These are phyloP conservation scores for Phanerodontia chrysosporium DNA, from an alignment of 768 basidiomycete species.

Conservation along the genomic window DNA sequence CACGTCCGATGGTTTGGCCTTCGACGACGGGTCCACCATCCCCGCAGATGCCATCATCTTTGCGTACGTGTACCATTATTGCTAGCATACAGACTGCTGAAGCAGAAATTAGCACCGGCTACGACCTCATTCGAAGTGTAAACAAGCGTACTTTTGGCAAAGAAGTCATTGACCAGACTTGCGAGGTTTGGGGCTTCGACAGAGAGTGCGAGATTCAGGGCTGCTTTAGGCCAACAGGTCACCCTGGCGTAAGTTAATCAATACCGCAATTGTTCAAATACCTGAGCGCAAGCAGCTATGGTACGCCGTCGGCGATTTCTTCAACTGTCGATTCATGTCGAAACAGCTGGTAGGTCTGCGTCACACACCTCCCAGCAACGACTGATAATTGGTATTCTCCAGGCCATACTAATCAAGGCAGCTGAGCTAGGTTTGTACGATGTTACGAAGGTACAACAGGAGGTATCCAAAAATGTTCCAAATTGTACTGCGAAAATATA, in stretches of 20 bases:
- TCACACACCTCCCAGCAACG: background rate
- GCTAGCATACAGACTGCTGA: background rate
- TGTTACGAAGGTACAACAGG: background rate
- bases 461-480: background rate
- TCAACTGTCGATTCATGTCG: slow-evolving; percentile 27
- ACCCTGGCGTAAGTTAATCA: slow-evolving; percentile 32
- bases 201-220: slow-evolving; percentile 36
- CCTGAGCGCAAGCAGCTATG: slow-evolving; percentile 28
- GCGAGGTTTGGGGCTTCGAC: slow-evolving; percentile 36
- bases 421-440: slow-evolving; percentile 3
- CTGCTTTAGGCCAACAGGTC: slow-evolving; percentile 35
- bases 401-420: slow-evolving; percentile 14
- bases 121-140: slow-evolving; percentile 27
- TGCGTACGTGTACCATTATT: slow-evolving; percentile 14
- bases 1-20: slow-evolving; percentile 17
- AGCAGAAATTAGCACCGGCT: slow-evolving; percentile 26
- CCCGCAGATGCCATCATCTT: slow-evolving; percentile 30
- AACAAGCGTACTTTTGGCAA: slow-evolving; percentile 32
- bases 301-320: slow-evolving; percentile 36
- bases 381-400: background rate
- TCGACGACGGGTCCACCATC: slow-evolving; percentile 23
- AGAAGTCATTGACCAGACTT: slow-evolving; percentile 29
- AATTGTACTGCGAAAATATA: background rate
- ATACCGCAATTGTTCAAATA: background rate
- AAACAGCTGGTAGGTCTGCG: slow-evolving; percentile 31